Conservation (phyloP, 176 grass and related monocot genomes). For the Canna indica region DNA sequence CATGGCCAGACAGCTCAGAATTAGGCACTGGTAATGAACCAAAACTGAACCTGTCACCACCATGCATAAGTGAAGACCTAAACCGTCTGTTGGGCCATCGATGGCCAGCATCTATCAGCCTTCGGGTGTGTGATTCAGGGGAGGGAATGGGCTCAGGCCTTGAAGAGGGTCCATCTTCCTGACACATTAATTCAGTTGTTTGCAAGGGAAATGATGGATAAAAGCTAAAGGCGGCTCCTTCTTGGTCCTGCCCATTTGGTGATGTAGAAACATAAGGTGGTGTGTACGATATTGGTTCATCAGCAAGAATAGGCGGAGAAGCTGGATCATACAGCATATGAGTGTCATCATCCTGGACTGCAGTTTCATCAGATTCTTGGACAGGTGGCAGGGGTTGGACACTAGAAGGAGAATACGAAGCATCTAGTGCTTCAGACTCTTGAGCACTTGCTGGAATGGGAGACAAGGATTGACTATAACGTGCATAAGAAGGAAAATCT, state of each 20-base stretch:
- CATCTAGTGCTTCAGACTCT: conserved; percentile 24
- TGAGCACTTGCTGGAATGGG: conserved; percentile 19
- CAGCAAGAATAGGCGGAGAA: conserved; percentile 14
- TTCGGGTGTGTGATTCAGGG: conserved; percentile 32
- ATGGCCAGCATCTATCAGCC: conserved; percentile 51
- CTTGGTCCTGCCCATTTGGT: conserved; percentile 12
- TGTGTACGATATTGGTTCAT: conserved; percentile 9
- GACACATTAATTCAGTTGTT: conserved; percentile 28
- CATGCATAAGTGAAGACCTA: conserved; percentile 50
- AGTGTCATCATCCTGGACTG: conserved; percentile 9
- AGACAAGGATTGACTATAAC: conserved; percentile 14
- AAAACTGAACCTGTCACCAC: conserved; percentile 31
- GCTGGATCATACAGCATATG: conserved; percentile 15
- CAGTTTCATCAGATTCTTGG: conserved; percentile 9
- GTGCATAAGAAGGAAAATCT: conserved; percentile 29
- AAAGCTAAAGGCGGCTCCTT: conserved; percentile 34
- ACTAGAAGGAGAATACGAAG: not conserved
- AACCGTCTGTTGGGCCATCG: conserved; percentile 51
- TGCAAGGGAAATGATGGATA: conserved; percentile 29
- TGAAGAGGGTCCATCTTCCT: conserved; percentile 53
- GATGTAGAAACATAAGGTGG: conserved; percentile 13
- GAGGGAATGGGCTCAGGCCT: conserved; percentile 37
- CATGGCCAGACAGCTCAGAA: conserved; percentile 9
- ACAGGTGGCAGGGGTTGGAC: not conserved
- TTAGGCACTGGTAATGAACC: conserved; percentile 1